Conservation (phyloP, 495 filamentous ascomycete species). For the Podospora pseudocomata region DNA sequence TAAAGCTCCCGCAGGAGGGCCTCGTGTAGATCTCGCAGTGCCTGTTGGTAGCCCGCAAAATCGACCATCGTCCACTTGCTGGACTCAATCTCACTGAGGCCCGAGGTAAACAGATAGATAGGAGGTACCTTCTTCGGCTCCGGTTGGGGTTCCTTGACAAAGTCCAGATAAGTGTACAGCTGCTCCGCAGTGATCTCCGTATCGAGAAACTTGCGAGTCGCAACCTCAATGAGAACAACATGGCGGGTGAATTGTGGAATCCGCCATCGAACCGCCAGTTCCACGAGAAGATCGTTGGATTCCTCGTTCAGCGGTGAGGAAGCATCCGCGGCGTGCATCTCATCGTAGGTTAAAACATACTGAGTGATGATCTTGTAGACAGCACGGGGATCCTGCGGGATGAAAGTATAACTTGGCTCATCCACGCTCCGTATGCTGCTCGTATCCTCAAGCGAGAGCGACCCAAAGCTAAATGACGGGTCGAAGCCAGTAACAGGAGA, state of each 20-base stretch:
- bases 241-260: constrained; percentile 79
- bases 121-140: constrained; percentile 52
- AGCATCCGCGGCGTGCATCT: constrained; percentile 46
- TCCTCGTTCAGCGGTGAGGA: constrained; percentile 71
- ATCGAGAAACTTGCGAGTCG: constrained; percentile 78
- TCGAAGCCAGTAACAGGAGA: constrained; percentile 63
- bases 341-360: constrained; percentile 64
- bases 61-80: constrained; percentile 78
- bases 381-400: constrained; percentile 77
- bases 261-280: constrained; percentile 84
- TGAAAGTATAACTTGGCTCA: constrained; percentile 69
- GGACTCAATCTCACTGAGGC: constrained; percentile 43
- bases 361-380: constrained; percentile 76
- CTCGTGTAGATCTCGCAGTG: constrained; percentile 73
- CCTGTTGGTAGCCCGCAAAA: constrained; percentile 67
- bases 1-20: constrained; percentile 83
- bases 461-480: constrained; percentile 71
- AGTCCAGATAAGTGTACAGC: constrained; percentile 76
- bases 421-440: constrained; percentile 49
- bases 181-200: constrained; percentile 77
- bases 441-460: constrained; percentile 61
- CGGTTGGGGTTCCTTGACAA: constrained; percentile 65
- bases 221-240: constrained; percentile 79
- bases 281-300: constrained; percentile 77
- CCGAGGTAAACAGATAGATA: constrained; percentile 38